phyloP scores from a whole-genome alignment of 169 alveolate genomes.

The Cryptosporidium xiaoi region DNA sequence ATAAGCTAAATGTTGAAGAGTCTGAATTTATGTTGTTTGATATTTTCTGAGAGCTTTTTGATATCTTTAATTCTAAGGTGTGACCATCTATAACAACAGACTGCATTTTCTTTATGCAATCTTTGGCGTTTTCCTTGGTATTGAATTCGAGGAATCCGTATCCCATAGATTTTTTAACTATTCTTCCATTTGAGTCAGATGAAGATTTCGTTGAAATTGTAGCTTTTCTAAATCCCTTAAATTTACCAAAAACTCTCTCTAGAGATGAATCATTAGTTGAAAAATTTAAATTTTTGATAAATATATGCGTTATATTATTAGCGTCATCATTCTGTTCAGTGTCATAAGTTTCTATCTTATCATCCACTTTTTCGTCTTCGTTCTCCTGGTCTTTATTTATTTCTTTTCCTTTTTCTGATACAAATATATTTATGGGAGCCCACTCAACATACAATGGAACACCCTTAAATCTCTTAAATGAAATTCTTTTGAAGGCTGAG shows the following conservation, averaged over 20 bases:
- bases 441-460: constrained; percentile 91
- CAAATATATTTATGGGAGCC: constrained; percentile 88
- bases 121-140: constrained; percentile 74
- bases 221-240: constrained; percentile 77
- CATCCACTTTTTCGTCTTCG: neutral
- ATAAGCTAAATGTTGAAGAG: neutral
- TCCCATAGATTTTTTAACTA: constrained; percentile 84
- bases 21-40: constrained; percentile 13
- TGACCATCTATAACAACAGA: constrained; percentile 81
- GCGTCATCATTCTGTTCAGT: constrained; percentile 29
- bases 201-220: constrained; percentile 34
- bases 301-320: constrained; percentile 79
- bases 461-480: constrained; percentile 85
- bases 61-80: constrained; percentile 77
- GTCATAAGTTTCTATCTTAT: constrained; percentile 66
- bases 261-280: constrained; percentile 86
- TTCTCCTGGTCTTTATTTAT: neutral
- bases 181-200: constrained; percentile 56
- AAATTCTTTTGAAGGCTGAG: constrained; percentile 87
- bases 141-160: constrained; percentile 93
- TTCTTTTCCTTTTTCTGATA: neutral
- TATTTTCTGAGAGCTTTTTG: constrained; percentile 58
- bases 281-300: constrained; percentile 90
- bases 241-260: constrained; percentile 79
- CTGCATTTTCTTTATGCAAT: constrained; percentile 79